Base-by-base conservation (phyloP, 2,329 filamentous ascomycete species). In the Thyridium curvatum region DNA sequence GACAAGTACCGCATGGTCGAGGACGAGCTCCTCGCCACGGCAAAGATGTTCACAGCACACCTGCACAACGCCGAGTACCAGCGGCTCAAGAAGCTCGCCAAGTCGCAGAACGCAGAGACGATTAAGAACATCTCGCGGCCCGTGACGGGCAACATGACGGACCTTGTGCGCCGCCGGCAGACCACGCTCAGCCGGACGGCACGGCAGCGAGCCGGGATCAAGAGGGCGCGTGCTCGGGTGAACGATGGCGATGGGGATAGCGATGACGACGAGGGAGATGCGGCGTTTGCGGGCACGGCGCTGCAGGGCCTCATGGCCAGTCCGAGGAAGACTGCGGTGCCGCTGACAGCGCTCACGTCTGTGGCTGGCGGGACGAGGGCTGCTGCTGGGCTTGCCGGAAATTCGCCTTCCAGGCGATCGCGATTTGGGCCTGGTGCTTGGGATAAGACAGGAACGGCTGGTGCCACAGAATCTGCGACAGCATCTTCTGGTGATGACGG, bases 1-100 rank as follows among this genome's bases (percentile, higher is more conserved):
- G 84, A 90, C 53, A 64, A 63, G 39, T 91, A 78, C 59, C 81
- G 85, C 51, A 90, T 91, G 83, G 86, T 93, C 0, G 86, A 91
- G 58, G 86, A 93, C 50, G 86, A 91, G 48, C 78, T 93, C 46
- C 62, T 83, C 15, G 64, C 72, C 13, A 75, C 79, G 0, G 86
- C 86, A 0, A 74, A 78, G 38, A 64, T 68, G 3, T 91, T 86
- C 59, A 91, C 86, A 0, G 72, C 74, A 5, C 84, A 89, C 56
- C 71, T 91, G 2, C 85, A 90, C 54, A 75, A 79, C n/a, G 83
- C 79, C 13, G 85, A 89, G 57, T 91, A 91, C 55, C 69, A 79
- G 41, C 74, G 81, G 4, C 71, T 86, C 33, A 84, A 83, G 56
- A 62, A 65, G 28, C 62, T 67, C 29, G 75, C 78, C 4, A 73